phyloP scores from a whole-genome alignment of 495 filamentous ascomycete genomes.

The Podospora sp. region DNA sequence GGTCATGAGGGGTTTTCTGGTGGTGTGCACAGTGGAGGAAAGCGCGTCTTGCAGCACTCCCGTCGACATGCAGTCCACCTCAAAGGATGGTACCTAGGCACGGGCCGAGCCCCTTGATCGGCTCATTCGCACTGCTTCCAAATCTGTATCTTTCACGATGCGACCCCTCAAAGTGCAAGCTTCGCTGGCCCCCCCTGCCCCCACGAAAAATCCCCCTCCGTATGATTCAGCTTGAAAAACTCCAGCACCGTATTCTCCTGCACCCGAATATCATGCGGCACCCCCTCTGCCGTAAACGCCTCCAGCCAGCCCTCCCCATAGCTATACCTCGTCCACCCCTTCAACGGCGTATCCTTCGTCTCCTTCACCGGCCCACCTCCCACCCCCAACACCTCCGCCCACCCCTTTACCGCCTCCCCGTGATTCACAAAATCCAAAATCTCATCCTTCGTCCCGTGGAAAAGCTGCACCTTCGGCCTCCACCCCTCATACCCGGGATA shows the following conservation, averaged over 20 bases:
- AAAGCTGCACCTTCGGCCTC: slow-evolving; percentile 57
- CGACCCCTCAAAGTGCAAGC: too few species aligned
- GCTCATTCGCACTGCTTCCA: too few species aligned
- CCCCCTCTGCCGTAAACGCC: slow-evolving; percentile 52
- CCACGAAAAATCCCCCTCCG: slow-evolving; percentile 43
- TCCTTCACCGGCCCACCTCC: slow-evolving; percentile 35
- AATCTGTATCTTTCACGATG: too few species aligned
- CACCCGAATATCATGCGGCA: slow-evolving; percentile 54
- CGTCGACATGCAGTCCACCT: too few species aligned
- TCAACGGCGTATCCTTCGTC: slow-evolving; percentile 39
- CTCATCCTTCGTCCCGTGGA: slow-evolving; percentile 56
- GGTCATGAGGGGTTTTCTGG: too few species aligned
- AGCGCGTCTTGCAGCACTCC: too few species aligned
- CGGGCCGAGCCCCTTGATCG: too few species aligned
- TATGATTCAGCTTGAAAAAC: slow-evolving; percentile 52
- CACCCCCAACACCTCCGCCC: slow-evolving; percentile 55
- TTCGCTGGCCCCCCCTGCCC: slow-evolving; percentile 29
- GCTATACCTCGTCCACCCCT: slow-evolving; percentile 49
- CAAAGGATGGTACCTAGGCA: too few species aligned
- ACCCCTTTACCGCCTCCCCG: slow-evolving; percentile 58
- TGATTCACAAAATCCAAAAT: slow-evolving; percentile 53
- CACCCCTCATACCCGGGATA: slow-evolving; percentile 56
- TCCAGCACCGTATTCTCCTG: slow-evolving; percentile 51
- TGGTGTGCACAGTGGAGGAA: too few species aligned
- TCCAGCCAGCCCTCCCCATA: slow-evolving; percentile 51